phyloP scores from a whole-genome alignment of 1,284 basidiomycete species.

The Macrocystidia cucumis region DNA sequence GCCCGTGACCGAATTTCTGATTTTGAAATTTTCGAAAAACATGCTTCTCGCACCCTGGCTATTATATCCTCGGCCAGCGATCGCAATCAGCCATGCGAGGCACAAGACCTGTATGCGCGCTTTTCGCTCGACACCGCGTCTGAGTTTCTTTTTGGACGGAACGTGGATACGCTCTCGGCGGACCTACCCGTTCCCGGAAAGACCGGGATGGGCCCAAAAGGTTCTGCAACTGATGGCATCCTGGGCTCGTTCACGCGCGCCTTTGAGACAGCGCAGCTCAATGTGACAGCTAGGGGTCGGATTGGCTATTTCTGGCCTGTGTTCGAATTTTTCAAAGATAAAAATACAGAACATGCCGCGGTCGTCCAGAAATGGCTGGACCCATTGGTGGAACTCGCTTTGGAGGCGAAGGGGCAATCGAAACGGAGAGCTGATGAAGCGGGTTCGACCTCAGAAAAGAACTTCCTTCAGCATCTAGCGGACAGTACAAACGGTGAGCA shows the following conservation, averaged over 20 bases:
- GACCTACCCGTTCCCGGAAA: constrained; percentile 42
- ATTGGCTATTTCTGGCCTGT: constrained; percentile 63
- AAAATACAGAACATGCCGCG: constrained; percentile 39
- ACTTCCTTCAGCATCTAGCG: constrained; percentile 59
- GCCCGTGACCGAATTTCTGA: constrained; percentile 62
- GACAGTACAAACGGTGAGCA: constrained; percentile 57
- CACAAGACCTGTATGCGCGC: constrained; percentile 61
- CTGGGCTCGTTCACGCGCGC: constrained; percentile 58
- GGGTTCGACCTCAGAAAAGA: constrained; percentile 40
- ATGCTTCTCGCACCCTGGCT: constrained; percentile 38
- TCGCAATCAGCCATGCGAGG: constrained; percentile 38
- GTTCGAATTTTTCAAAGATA: constrained; percentile 56
- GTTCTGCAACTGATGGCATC: constrained; percentile 48
- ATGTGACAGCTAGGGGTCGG: constrained; percentile 42
- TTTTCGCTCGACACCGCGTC: constrained; percentile 67
- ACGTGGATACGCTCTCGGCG: constrained; percentile 51
- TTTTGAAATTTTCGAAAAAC: constrained; percentile 58
- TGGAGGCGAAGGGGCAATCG: constrained; percentile 42
- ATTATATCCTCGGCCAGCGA: constrained; percentile 35
- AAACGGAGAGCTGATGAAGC: constrained; percentile 28
- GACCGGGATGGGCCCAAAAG: constrained; percentile 43
- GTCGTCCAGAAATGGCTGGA: constrained; percentile 54
- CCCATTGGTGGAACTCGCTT: constrained; percentile 47
- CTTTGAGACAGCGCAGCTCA: constrained; percentile 55
- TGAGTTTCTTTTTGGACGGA: constrained; percentile 61